Evolutionary conservation across 2,329 filamentous ascomycete species (phyloP).

Genomic region (Aspergillus ustus): DNA sequence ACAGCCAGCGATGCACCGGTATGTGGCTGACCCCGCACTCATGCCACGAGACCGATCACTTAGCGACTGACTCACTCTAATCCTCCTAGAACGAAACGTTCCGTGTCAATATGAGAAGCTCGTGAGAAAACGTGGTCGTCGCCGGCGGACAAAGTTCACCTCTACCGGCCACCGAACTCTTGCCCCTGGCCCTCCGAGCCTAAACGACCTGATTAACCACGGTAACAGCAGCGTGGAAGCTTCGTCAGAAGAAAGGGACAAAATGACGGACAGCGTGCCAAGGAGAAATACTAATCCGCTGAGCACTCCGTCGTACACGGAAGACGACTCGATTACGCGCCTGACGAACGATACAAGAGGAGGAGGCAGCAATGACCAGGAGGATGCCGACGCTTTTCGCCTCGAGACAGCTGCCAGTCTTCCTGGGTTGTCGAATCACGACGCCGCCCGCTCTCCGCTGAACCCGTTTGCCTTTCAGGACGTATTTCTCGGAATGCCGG

Average conservation of each 20-base stretch:
- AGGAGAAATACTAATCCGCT: constrained; percentile 7
- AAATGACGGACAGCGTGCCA: not conserved
- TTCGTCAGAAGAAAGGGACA: not conserved
- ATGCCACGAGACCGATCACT: not conserved
- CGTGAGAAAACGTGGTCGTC: constrained; percentile 14
- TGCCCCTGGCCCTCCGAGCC: constrained; percentile 7
- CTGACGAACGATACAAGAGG: constrained; percentile 1
- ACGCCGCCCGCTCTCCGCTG: not conserved
- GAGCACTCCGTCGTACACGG: constrained; percentile 12
- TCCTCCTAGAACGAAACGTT: constrained; percentile 7
- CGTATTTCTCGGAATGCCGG: not conserved
- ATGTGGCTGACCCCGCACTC: constrained; percentile 5
- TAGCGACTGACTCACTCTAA: constrained; percentile 3
- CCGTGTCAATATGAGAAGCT: constrained; percentile 16
- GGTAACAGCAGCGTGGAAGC: not conserved
- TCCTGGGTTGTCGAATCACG: not conserved
- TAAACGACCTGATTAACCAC: constrained; percentile 8
- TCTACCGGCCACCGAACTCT: constrained; percentile 4
- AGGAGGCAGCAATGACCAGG: not conserved
- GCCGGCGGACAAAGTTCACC: constrained; percentile 8
- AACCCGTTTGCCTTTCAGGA: constrained; percentile 3
- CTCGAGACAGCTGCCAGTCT: not conserved
- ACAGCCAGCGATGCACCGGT: constrained; percentile 14
- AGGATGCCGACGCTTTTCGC: not conserved
- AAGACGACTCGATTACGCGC: constrained; percentile 11